Evolutionary conservation across 2,329 filamentous ascomycete genomes (phyloP).

Genomic region (Fusarium longipes): DNA sequence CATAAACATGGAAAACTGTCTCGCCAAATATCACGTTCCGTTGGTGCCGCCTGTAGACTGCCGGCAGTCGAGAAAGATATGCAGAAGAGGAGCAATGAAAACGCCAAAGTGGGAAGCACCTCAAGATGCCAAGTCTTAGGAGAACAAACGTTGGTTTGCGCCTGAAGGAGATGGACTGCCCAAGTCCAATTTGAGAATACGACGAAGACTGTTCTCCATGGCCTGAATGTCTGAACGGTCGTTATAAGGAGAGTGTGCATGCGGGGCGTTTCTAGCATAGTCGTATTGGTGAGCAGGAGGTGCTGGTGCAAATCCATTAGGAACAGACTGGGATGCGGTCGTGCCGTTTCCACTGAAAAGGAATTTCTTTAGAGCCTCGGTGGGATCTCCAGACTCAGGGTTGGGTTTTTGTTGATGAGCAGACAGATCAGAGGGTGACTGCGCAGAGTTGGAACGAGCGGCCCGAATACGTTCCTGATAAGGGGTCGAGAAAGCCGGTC

Average conservation of each 20-base stretch:
- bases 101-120: conserved; percentile 35
- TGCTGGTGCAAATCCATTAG: conserved; percentile 37
- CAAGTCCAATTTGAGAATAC: conserved; percentile 61
- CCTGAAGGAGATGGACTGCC: conserved; percentile 41
- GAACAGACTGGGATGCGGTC: conserved; percentile 22
- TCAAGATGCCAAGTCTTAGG: conserved; percentile 27
- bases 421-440: conserved; percentile 25
- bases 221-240: conserved; percentile 50
- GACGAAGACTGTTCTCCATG: conserved; percentile 66
- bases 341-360: conserved; percentile 59
- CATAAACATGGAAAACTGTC: conserved; percentile 23
- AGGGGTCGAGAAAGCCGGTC: conserved; percentile 75
- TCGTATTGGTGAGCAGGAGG: conserved; percentile 29
- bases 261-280: conserved; percentile 9
- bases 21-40: conserved; percentile 34
- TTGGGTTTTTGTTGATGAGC: conserved; percentile 18
- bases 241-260: conserved; percentile 17
- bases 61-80: conserved; percentile 42
- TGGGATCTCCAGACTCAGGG: conserved; percentile 47
- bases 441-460: conserved; percentile 55
- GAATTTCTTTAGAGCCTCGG: conserved; percentile 68
- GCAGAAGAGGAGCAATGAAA: conserved; percentile 37
- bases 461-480: conserved; percentile 71
- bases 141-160: conserved; percentile 44
- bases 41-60: conserved; percentile 37